These are phyloP conservation scores for Vachellia collinsii DNA, from an alignment of 306 rosid genomes.

Conservation along the genomic window DNA sequence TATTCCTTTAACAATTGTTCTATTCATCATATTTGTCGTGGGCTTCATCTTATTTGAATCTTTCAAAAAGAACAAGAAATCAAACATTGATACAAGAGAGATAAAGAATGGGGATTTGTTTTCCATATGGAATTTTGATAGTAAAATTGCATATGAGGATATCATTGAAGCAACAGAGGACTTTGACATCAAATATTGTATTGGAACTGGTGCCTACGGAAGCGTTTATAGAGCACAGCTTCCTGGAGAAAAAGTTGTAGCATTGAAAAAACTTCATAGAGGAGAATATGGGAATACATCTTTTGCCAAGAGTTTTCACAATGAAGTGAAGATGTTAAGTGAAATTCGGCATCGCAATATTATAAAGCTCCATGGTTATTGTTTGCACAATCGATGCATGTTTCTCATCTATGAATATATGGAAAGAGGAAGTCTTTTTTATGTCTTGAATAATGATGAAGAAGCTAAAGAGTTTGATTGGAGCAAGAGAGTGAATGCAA, in stretches of 20 bases:
- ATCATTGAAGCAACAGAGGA: not conserved
- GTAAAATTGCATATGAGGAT: not conserved
- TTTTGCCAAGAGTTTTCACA: not conserved
- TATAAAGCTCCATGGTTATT: not conserved
- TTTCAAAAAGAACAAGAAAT: not conserved
- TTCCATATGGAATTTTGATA: not conserved
- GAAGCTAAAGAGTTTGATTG: not conserved
- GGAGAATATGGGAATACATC: not conserved
- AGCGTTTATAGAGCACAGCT: not conserved
- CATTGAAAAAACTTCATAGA: not conserved
- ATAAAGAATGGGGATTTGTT: not conserved
- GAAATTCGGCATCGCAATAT: not conserved
- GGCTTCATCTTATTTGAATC: not conserved
- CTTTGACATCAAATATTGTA: not conserved
- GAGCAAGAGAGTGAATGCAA: not conserved
- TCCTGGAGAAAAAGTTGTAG: not conserved
- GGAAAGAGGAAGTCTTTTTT: not conserved
- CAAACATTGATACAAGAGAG: not conserved
- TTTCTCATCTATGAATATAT: not conserved
- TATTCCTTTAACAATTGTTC: not conserved
- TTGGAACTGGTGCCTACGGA: not conserved
- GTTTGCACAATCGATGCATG: not conserved
- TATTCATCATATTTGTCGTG: too few species aligned
- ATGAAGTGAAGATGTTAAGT: not conserved
- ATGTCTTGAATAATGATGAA: not conserved